These are phyloP conservation scores for Ophiostoma tasmaniense DNA, from an alignment of 2,329 filamentous ascomycete genomes.

Conservation along the genomic window DNA sequence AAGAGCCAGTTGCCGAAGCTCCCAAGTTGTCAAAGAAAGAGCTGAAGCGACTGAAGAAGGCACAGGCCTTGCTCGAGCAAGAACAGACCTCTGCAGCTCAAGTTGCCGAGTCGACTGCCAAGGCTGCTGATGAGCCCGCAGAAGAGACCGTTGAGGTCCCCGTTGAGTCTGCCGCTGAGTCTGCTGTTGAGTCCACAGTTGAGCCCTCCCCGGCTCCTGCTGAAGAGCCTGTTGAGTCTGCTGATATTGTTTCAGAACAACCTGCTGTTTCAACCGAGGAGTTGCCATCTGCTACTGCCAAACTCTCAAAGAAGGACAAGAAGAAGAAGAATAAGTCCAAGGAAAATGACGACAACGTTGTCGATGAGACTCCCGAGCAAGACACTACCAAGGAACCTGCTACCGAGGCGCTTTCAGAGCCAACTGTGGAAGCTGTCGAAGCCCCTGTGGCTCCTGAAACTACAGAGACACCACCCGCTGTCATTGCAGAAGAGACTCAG, in stretches of 20 bases:
- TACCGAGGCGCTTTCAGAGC: background rate
- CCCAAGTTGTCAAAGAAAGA: background rate
- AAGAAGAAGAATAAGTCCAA: conserved; percentile 10
- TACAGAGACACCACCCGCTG: background rate
- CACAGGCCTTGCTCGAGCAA: background rate
- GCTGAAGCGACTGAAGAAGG: conserved; percentile 1
- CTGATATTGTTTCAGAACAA: background rate
- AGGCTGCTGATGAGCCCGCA: background rate
- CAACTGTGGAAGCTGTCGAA: background rate
- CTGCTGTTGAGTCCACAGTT: background rate
- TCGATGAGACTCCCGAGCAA: background rate
- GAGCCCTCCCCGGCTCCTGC: background rate
- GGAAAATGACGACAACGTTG: background rate
- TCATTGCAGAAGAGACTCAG: background rate
- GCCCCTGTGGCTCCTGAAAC: background rate
- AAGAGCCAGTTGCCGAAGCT: background rate
- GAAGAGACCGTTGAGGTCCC: background rate
- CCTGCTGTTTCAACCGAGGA: background rate
- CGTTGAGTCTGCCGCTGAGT: background rate
- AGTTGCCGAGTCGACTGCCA: background rate
- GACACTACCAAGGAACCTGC: background rate
- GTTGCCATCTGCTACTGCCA: background rate
- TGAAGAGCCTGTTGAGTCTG: background rate
- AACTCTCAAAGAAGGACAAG: conserved; percentile 13
- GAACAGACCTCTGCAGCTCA: background rate